Evolutionary conservation across 306 rosid genomes (phyloP).

Genomic region (Cyclanthera cordifolia): DNA sequence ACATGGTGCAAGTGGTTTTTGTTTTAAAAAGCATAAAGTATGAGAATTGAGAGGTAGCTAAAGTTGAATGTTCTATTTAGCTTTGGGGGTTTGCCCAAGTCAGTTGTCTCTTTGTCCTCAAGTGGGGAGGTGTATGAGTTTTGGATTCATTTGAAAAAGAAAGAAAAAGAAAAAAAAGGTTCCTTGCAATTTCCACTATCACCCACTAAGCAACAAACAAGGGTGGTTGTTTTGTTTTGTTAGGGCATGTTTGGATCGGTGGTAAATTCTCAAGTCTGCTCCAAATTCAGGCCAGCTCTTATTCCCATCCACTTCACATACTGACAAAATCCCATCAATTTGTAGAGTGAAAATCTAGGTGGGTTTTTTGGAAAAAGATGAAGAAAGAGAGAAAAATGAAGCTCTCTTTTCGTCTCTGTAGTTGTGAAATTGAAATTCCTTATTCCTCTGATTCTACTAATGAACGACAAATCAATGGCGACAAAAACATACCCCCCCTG

Average conservation of each 20-base stretch:
- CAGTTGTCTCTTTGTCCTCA: constrained; percentile 1
- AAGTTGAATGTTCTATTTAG: constrained; percentile 3
- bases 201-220: constrained; percentile 28
- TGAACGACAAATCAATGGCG: constrained; percentile 26
- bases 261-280: constrained; percentile 11
- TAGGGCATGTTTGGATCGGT: constrained; percentile 29
- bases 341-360: constrained; percentile 5
- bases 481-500: constrained; percentile 23
- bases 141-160: not conserved
- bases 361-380: not conserved
- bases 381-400: not conserved
- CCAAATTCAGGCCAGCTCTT: constrained; percentile 37
- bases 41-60: not conserved
- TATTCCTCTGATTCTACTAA: constrained; percentile 24
- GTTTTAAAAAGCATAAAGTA: not conserved
- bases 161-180: not conserved
- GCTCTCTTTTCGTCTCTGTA: constrained; percentile 13
- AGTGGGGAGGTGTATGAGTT: constrained; percentile 1
- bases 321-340: constrained; percentile 15
- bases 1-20: too few relatives aligned
- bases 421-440: constrained; percentile 31
- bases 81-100: constrained; percentile 1
- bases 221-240: constrained; percentile 30
- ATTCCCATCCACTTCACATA: constrained; percentile 33
- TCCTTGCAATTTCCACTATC: constrained; percentile 25